A percentile compares a stretch with the other conserved stretches of the same genome.
Evolutionary conservation across 1,139 yeast species (phyloP).

Genomic region (Pichia sp.): DNA sequence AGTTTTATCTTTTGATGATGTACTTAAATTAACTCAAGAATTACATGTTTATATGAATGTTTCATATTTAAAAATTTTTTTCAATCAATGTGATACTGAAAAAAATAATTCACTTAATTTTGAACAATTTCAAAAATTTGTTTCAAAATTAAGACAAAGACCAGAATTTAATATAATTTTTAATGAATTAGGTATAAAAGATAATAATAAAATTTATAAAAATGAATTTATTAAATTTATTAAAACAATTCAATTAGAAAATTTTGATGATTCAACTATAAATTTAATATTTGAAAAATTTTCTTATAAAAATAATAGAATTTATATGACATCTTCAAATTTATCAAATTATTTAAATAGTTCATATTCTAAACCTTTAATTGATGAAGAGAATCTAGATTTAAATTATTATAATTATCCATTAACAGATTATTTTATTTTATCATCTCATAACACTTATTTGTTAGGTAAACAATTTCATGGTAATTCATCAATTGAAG

Average conservation of each 20-base stretch:
- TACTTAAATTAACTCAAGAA: conserved; percentile 55
- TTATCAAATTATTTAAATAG: conserved; percentile 50
- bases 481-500: conserved; percentile 86
- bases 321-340: conserved; percentile 8
- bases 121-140: conserved; percentile 67
- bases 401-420: conserved; percentile 46
- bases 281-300: conserved; percentile 42
- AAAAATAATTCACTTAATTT: conserved; percentile 49
- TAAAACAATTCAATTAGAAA: conserved; percentile 46
- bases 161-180: conserved; percentile 44
- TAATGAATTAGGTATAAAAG: conserved; percentile 16
- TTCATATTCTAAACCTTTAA: conserved; percentile 36
- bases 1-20: conserved; percentile 56
- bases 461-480: conserved; percentile 85
- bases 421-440: conserved; percentile 76
- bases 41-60: conserved; percentile 56
- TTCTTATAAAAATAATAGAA: conserved; percentile 20
- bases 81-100: conserved; percentile 25
- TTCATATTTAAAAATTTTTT: conserved; percentile 28
- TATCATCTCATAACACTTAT: conserved; percentile 94
- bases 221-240: conserved; percentile 44
- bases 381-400: conserved; percentile 34
- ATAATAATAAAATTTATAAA: conserved; percentile 28
- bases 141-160: conserved; percentile 46
- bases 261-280: conserved; percentile 27